Percentiles rank a stretch among this genome's conserved stretches.
These are phyloP conservation scores for Eutypella sp. DNA, from an alignment of 2,329 filamentous ascomycete genomes.

Conservation along the genomic window DNA sequence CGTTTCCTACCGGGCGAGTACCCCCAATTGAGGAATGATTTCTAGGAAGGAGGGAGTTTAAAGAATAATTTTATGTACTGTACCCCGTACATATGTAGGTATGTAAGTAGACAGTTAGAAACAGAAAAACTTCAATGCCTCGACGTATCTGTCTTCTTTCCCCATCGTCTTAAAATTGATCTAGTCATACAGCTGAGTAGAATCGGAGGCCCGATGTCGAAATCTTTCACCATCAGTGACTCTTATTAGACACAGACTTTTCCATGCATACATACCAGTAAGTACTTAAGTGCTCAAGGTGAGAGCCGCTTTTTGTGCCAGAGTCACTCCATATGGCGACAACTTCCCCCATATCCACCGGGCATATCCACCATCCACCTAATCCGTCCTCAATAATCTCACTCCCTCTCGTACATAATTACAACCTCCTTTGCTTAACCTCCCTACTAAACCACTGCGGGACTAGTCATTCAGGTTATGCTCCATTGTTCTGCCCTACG, in stretches of 20 bases:
- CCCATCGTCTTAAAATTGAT: too few species aligned
- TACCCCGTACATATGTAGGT: not conserved
- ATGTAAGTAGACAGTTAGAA: not conserved
- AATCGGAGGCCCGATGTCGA: not conserved
- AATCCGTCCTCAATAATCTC: too few species aligned
- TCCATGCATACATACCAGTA: not conserved
- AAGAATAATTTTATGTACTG: too few species aligned
- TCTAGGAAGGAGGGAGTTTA: too few species aligned
- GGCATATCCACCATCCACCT: too few species aligned
- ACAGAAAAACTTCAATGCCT: not conserved
- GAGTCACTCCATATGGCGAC: not conserved
- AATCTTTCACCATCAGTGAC: not conserved
- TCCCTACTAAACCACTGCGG: not conserved
- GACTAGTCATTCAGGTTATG: not conserved
- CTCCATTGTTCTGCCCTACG: not conserved
- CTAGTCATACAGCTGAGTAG: too few species aligned
- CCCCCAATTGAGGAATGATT: too few species aligned
- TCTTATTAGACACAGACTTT: too few species aligned
- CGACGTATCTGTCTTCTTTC: too few species aligned
- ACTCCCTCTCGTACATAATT: not conserved
- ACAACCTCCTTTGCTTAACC: not conserved
- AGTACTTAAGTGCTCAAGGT: too few species aligned
- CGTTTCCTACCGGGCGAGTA: not conserved
- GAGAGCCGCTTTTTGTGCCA: not conserved
- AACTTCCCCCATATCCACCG: not conserved